Base-by-base conservation (phyloP, 2,329 filamentous ascomycete genomes). In the Triangularia verruculosa region DNA sequence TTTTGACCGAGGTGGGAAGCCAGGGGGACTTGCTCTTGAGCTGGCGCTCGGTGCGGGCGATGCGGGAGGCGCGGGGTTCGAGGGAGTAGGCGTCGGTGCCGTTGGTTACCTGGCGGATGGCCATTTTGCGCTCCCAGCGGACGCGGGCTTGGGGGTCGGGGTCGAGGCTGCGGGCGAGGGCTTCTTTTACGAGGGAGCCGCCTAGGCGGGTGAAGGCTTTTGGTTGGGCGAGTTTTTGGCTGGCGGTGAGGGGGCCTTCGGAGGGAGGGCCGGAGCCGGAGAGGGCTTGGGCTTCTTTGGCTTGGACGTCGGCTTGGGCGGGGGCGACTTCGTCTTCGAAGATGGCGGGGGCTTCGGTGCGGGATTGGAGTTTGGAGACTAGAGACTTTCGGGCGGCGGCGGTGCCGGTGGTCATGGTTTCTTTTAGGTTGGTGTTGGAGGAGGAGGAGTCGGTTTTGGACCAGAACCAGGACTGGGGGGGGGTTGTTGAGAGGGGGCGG, bases 1-100 rank as follows among this genome's bases (percentile, higher is more conserved):
- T 99, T 86, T 99, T 99, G 68, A 91, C 82, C 57, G 88, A 92
- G 2, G 95, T 97, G 71, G 93, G 89, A 74, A 97, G 84, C 69
- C 86, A 85, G 55, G 89, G 84, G 66, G 88, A 92, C 76, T 88
- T 88, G 75, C 80, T 80, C 25, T 76, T 68, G 65, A 83, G 72
- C 70, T 83, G 74, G 64, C 85, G 80, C 76, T 89, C 86, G 8
- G 82, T 80, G 69, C 88, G 86, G 73, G 86, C 85, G 65, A 97
- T 84, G 61, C 84, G 81, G 70, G 93, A 85, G 58, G 83, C 80
- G 67, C 85, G 86, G 17, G 86, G 79, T 69, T 83, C 72, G 12
- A 69, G 64, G 61, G 78, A 80, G 39, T 66, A 83, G 59, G 93
- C 76, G 52, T 90, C 83, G 8, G 90, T 89, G 56, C 89, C 82